Base-by-base conservation (phyloP, 2,329 filamentous ascomycete species). In the Colletotrichum cereale region DNA sequence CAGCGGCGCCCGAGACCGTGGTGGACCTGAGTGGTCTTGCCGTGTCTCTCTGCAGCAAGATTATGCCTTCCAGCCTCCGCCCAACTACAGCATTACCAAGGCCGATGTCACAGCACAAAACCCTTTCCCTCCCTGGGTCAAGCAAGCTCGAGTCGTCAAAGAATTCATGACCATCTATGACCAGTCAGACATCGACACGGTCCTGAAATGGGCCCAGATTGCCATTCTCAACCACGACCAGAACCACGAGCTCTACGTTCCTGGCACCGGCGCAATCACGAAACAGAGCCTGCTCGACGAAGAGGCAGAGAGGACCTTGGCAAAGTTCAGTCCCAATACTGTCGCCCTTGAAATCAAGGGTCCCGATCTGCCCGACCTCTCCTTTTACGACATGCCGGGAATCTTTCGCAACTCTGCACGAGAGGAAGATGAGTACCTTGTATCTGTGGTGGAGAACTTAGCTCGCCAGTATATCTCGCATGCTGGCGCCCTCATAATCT, bases 381-480 rank as follows among this genome's bases (percentile, higher is more conserved):
- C 92, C 0, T 97, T 97, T 75, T 96, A 93, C 72, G 95, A 97
- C 72, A 85, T 97, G 0, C 95, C 95, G 0, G 95, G 95, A 0
- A 90, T 97, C 0, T 96, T 97, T 73, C 89, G 90, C 26, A 91
- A 91, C 10, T 87, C 91, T 0, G 88, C 90, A 2, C 85, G 90
- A 10, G 87, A 87, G 10, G 84, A 88, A 3, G 90, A 95, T 21
- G 85, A 88, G 12, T 93, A 93, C 67, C 83, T 96, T 0, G 91
- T 95, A 16, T 84, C 86, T 0, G 89, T 96, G 0, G 92, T 97
- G 0, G 86, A 90, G 62, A 92, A 92, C 24, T 78, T 97, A 0
- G 90, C 94, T 0, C 86, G 84, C 2, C 84, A 90, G 0, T 97
- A 97, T 74, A 91, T 97, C 5, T 81, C 84, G 0, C 88, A 93